A percentile compares a stretch with the other conserved stretches of the same genome.
These are phyloP conservation scores for Coelastrella sp. DNA, from an alignment of 139 green algal species.

Conservation along the genomic window DNA sequence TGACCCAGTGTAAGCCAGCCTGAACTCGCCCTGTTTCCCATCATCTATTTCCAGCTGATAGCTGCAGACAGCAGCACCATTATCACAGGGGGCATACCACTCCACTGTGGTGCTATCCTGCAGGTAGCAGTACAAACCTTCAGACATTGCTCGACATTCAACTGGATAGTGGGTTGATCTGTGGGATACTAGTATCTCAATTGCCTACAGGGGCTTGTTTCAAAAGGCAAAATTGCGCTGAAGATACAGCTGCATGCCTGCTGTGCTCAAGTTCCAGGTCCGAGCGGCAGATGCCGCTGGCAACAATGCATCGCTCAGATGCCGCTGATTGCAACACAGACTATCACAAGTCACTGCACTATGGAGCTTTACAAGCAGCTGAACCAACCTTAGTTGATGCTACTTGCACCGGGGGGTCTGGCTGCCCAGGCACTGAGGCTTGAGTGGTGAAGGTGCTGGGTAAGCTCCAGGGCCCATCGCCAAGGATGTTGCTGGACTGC, in stretches of 20 bases:
- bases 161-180: background rate
- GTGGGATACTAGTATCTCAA: no score
- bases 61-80: slow-evolving; percentile 64
- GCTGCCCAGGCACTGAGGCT: slow-evolving; percentile 69
- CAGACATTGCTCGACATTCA: background rate
- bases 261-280: no score
- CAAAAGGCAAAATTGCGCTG: no score
- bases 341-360: no score
- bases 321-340: no score
- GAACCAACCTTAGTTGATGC: slow-evolving; percentile 39
- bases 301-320: no score
- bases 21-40: slow-evolving; percentile 60
- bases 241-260: no score
- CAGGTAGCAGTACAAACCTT: background rate
- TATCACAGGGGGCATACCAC: slow-evolving; percentile 62
- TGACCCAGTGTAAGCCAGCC: slow-evolving; percentile 53
- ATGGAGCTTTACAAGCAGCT: no score
- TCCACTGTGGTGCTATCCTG: slow-evolving; percentile 56
- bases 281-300: no score
- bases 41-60: slow-evolving; percentile 81
- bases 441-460: slow-evolving; percentile 68
- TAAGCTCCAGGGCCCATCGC: slow-evolving; percentile 65
- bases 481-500: slow-evolving; percentile 67
- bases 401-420: slow-evolving; percentile 49
- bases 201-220: no score